Conservation (phyloP, 2,329 filamentous ascomycete genomes). For the Verticillium isaacii region DNA sequence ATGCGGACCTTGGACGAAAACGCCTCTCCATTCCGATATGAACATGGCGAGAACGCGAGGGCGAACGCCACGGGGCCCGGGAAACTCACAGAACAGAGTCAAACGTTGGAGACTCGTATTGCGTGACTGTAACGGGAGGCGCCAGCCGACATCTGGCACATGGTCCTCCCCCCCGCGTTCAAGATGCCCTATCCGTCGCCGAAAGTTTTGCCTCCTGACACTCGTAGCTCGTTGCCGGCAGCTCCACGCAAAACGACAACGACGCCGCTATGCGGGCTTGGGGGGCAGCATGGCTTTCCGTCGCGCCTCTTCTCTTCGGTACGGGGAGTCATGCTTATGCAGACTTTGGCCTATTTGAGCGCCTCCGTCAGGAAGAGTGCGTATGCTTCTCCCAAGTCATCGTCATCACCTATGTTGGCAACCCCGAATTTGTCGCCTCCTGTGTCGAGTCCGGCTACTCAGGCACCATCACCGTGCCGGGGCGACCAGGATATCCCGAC, state of each 20-base stretch:
- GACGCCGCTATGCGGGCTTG: background rate
- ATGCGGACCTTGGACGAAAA: no score
- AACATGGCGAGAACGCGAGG: no score
- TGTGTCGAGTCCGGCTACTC: background rate
- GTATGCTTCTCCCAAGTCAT: background rate
- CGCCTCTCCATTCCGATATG: no score
- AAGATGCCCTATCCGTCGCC: no score
- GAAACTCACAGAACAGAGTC: no score
- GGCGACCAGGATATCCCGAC: background rate
- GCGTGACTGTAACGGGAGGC: no score
- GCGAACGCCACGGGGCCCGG: no score
- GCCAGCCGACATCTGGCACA: no score
- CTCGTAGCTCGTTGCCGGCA: background rate
- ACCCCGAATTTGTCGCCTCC: background rate
- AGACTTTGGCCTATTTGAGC: background rate
- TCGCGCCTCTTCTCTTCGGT: background rate
- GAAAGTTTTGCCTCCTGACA: no score
- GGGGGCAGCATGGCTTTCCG: background rate
- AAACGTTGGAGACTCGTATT: no score
- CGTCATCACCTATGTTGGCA: background rate
- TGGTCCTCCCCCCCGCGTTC: no score
- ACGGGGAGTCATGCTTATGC: background rate
- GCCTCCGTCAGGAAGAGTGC: background rate
- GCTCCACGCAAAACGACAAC: background rate
- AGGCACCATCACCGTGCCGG: background rate